phyloP scores from a whole-genome alignment of 345 rosid genomes.

The Stellera chamaejasme region DNA sequence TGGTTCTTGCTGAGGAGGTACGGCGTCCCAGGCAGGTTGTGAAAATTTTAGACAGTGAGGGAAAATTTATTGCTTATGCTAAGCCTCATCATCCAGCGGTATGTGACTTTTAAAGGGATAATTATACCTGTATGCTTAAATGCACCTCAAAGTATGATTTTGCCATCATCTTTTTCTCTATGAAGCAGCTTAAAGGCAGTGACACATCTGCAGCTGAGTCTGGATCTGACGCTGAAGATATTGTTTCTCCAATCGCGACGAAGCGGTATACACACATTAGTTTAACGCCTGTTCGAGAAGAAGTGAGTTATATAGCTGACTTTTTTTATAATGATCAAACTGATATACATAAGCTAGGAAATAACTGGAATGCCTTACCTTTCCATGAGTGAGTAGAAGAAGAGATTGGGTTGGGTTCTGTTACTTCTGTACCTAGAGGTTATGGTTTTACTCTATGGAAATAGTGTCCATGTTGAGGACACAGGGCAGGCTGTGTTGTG shows the following conservation, averaged over 20 bases:
- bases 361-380: no score
- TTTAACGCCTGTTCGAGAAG: slow-evolving; percentile 97
- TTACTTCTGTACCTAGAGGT: no score
- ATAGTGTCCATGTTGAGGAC: no score
- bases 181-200: slow-evolving; percentile 70
- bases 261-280: slow-evolving; percentile 78
- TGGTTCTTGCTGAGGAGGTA: slow-evolving; percentile 77
- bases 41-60: slow-evolving; percentile 81
- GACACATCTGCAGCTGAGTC: slow-evolving; percentile 99
- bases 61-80: slow-evolving; percentile 88
- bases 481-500: no score
- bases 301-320: slow-evolving; percentile 33
- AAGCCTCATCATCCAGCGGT: slow-evolving; percentile 83
- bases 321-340: no score
- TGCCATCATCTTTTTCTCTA: slow-evolving; percentile 8
- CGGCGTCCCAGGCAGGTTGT: slow-evolving; percentile 80
- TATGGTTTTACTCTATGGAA: no score
- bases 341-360: no score
- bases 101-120: slow-evolving; percentile 16
- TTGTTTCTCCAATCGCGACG: slow-evolving; percentile 80
- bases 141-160: no score
- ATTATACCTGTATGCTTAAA: not conserved
- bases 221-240: slow-evolving; percentile 97
- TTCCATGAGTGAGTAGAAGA: no score
- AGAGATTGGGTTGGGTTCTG: no score